Evolutionary conservation across 129 eudicot species (phyloP), one percentile per base, ranked within the genome.

Genomic region (Saussurea involucrata): DNA sequence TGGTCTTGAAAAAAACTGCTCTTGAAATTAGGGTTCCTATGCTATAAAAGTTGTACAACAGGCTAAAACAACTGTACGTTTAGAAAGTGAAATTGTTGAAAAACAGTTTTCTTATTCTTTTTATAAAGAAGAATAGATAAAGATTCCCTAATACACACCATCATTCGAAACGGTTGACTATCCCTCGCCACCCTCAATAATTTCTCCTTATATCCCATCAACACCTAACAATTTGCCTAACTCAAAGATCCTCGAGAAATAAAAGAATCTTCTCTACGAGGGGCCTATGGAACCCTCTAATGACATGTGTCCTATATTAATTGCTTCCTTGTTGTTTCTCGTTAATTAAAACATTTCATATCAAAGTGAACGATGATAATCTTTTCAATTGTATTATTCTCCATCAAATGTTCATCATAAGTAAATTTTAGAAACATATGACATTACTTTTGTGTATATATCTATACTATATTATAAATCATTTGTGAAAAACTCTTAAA

Each of bases 161-260:
- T 53, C 22, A n/a, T 49, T n/a, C 8, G 22, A 49, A 49, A 49
- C 6, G 7, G 1, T n/a, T n/a, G 61, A 53, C 9, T 17, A 53
- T 53, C 9, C 58, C 21, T 17, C 21, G 9, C 44, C 9, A 49
- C 58, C 58, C 58, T 49, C 58, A 49, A 49, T 49, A 49, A 49
- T 49, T 49, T 17, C 21, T 49, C 21, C 21, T 13, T 7, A 49
- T 49, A 17, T 49, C 58, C 58, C 58, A 49, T 49, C 58, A 17
- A 49, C 58, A 34, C 81, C 75, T 68, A 58, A 36, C 68, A 77
- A 78, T 40, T 70, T 27, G 82, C 69, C 42, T 76, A 66, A 66
- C 74, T 69, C 36, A 66, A 76, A 65, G 80, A 76, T 66, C 33
- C 66, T 8, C 9, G 17, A 28, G 15, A 53, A 64, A 49, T 10